Percentiles rank a stretch among this genome's conserved stretches.
Evolutionary conservation across 176 grass and related monocot genomes (phyloP).

Genomic region (Rhynchospora pubera): DNA sequence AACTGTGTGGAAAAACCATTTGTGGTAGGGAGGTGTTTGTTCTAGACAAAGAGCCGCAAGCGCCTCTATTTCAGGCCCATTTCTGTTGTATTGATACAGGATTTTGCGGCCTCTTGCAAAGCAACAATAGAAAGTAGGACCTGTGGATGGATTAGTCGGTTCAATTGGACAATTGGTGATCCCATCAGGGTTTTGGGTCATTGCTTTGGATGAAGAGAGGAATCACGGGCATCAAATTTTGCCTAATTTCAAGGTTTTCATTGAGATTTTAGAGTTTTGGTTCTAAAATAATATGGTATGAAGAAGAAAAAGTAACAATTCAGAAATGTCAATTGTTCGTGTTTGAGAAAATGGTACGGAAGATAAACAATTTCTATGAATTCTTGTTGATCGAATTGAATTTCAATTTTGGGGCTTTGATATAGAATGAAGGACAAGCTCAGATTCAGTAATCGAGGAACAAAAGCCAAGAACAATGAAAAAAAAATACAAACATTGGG

Average conservation of each 20-base stretch:
- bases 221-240: background rate
- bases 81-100: conserved; percentile 22
- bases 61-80: conserved; percentile 23
- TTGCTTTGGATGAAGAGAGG: conserved; percentile 3
- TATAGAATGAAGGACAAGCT: background rate
- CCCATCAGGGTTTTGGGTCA: background rate
- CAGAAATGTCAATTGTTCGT: background rate
- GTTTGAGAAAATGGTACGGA: background rate
- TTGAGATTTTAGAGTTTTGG: background rate
- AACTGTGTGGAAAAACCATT: conserved; percentile 74
- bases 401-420: conserved; percentile 7
- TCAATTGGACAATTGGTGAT: background rate
- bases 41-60: conserved; percentile 50
- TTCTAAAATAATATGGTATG: conserved; percentile 1
- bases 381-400: background rate
- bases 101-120: conserved; percentile 26
- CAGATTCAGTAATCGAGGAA: background rate
- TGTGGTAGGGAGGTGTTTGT: conserved; percentile 46
- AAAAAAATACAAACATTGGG: background rate
- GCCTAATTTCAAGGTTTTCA: background rate
- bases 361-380: background rate
- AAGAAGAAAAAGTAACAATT: background rate
- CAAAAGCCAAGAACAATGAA: background rate
- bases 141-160: background rate
- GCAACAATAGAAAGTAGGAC: conserved; percentile 37